Evolutionary conservation across 768 basidiomycete species (phyloP), one percentile per base, ranked within the genome.

Genomic region (Suillus subaureus): DNA sequence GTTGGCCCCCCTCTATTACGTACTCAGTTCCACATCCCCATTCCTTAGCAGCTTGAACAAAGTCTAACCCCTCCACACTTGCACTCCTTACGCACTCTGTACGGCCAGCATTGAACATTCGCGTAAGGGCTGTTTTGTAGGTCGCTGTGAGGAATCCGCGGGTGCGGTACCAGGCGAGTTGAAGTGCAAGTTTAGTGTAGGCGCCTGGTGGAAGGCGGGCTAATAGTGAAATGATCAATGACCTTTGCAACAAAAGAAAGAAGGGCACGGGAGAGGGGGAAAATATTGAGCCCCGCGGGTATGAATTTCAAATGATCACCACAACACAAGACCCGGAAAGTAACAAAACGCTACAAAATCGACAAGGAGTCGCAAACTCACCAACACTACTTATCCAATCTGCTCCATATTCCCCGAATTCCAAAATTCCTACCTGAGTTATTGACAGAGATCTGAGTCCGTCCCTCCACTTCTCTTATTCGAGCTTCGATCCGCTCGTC

Each of bases 51-150:
- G 9, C 31, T 62, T 6, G 61, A 64, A 61, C 68, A 72, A 11
- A 66, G 67, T 60, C 42, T 65, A n/a, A 72, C 23, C 80, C 91
- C 96, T 9, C 81, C 81, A 37, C 91, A 84, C 90, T 91, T 67
- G 95, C 92, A 23, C 78, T 79, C 60, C 88, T 91, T 51, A 92
- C 81, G 0, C 89, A 85, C 74, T 97, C 96, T 1, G 96, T 97
- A 21, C 96, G 86, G 18, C 94, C 96, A 67, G 89, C 87, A 66
- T 89, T 81, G 79, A 96, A 96, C 75, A 92, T 84, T 28, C 94
- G 86, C 2, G 96, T 97, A 39, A 96, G 84, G 0, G 90, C 93
- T 0, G 96, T 97, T 78, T 98, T 96, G 75, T 98, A 97, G 8
- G 93, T 94, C 1, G 96, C 93, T 4, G 93, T 92, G 70, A 93